Percentiles rank a stretch among this genome's conserved stretches.
Evolutionary conservation across 169 alveolate genomes (phyloP).

Genomic region (Plasmodium berghei): DNA sequence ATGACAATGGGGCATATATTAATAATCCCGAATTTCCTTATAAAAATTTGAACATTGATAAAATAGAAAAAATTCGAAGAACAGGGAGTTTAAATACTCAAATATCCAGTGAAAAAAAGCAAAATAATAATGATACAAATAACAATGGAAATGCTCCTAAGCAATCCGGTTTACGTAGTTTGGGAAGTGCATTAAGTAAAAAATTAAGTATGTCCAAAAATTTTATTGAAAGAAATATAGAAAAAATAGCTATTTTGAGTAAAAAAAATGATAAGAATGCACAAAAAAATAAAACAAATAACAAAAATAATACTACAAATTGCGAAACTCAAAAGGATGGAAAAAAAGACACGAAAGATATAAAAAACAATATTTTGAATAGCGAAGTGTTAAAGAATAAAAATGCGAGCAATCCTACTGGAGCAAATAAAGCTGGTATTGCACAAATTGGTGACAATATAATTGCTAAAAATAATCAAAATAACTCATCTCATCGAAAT

Average conservation of each 20-base stretch:
- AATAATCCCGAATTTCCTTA: slow-evolving; percentile 76
- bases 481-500: not conserved
- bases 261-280: slow-evolving; percentile 53
- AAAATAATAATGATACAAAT: slow-evolving; percentile 17
- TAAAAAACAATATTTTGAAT: not conserved
- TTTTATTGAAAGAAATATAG: slow-evolving; percentile 66
- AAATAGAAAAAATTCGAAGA: slow-evolving; percentile 67
- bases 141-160: not conserved
- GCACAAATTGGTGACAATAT: not conserved
- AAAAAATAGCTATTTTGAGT: slow-evolving; percentile 58
- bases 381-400: slow-evolving; percentile 17
- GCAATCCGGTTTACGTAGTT: slow-evolving; percentile 17
- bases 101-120: not conserved
- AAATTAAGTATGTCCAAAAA: slow-evolving; percentile 42
- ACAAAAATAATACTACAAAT: slow-evolving; percentile 44
- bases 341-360: slow-evolving; percentile 24
- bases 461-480: not conserved
- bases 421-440: not conserved
- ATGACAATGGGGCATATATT: slow-evolving; percentile 47
- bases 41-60: slow-evolving; percentile 61
- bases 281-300: slow-evolving; percentile 36
- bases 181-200: slow-evolving; percentile 9
- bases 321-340: slow-evolving; percentile 30
- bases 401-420: not conserved
- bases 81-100: slow-evolving; percentile 35